phyloP scores from a whole-genome alignment of 352 stramenopile genomes.

The Blastocystis sp. region DNA sequence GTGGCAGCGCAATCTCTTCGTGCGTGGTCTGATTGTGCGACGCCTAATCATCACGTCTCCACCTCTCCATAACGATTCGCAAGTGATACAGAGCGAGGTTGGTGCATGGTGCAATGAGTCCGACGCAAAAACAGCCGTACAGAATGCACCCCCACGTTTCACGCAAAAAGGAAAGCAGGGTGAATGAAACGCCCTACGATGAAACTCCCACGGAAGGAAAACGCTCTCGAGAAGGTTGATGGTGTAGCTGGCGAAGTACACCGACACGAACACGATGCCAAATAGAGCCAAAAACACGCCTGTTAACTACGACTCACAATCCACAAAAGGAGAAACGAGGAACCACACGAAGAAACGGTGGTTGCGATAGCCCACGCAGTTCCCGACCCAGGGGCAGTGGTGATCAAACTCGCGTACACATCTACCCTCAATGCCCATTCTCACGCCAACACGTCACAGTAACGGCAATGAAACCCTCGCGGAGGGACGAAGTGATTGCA shows the following conservation, averaged over 20 bases:
- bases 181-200: neutral
- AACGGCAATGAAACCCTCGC: conserved; percentile 19
- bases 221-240: neutral
- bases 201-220: neutral
- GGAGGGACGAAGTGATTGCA: conserved; percentile 27
- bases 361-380: conserved; percentile 89
- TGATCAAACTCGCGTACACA: conserved; percentile 74
- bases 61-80: conserved; percentile 10
- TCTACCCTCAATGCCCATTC: neutral
- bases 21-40: conserved; percentile 28
- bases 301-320: neutral
- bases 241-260: conserved; percentile 10
- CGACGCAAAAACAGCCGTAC: neutral
- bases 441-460: conserved; percentile 8
- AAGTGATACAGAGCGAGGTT: conserved; percentile 47
- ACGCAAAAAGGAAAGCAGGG: neutral
- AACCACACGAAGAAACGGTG: conserved; percentile 84
- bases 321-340: neutral
- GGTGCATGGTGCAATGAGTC: conserved; percentile 15
- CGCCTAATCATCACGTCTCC: neutral
- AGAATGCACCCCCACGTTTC: conserved; percentile 39
- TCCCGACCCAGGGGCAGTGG: conserved; percentile 86
- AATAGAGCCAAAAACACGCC: no score
- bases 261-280: conserved; percentile 25
- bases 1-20: conserved; percentile 34